Conservation (phyloP, 2,329 filamentous ascomycete species). For the Ascochyta koolunga region DNA sequence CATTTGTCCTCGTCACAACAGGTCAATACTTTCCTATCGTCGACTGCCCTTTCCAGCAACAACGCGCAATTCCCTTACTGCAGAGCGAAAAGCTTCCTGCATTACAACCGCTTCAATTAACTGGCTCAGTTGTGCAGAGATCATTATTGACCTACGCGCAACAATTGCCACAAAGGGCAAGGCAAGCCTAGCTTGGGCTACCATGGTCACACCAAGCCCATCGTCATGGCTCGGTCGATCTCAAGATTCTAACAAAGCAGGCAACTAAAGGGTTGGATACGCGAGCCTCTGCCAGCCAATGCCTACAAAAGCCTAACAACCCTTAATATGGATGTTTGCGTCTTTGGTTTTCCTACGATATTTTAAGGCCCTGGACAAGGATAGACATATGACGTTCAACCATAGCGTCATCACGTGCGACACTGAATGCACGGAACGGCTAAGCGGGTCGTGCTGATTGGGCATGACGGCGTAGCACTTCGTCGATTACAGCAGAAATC, state of each 20-base stretch:
- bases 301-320: not conserved
- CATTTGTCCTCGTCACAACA: too few species aligned
- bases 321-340: not conserved
- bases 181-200: not conserved
- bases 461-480: not conserved
- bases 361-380: not conserved
- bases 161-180: not conserved
- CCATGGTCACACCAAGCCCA: not conserved
- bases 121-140: not conserved
- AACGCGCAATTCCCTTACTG: not conserved
- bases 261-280: not conserved
- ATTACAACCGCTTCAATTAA: not conserved
- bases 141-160: not conserved
- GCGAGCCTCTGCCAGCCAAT: not conserved
- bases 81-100: not conserved
- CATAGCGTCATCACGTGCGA: slow-evolving; percentile 11
- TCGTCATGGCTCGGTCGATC: slow-evolving; percentile 1
- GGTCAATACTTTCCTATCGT: not conserved
- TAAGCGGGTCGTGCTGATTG: not conserved
- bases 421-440: not conserved
- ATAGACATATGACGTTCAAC: slow-evolving; percentile 7
- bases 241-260: not conserved
- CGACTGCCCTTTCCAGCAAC: not conserved
- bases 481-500: not conserved
- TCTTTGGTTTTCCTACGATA: not conserved